Conservation (phyloP, 2,329 filamentous ascomycete genomes). For the Exophiala calicioides region DNA sequence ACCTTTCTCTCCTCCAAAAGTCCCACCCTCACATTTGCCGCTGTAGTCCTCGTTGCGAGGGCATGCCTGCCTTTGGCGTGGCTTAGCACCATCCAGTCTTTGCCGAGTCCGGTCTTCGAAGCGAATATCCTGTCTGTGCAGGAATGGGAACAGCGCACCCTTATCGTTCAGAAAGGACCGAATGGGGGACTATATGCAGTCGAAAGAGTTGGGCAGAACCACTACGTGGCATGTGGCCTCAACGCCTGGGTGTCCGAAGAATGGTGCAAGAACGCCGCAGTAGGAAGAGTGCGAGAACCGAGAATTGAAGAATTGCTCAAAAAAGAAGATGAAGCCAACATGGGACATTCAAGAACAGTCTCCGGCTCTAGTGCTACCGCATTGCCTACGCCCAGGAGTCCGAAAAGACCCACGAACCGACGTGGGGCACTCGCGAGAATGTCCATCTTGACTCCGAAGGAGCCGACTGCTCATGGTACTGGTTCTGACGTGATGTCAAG, state of each 20-base stretch:
- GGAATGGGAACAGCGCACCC: conserved; percentile 25
- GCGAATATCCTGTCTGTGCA: conserved; percentile 19
- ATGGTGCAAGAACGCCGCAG: conserved; percentile 24
- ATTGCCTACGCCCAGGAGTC: conserved; percentile 19
- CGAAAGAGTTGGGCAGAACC: conserved; percentile 22
- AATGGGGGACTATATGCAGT: conserved; percentile 29
- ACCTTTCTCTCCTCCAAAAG: conserved; percentile 7
- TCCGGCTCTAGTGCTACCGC: conserved; percentile 16
- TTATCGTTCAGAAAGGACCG: conserved; percentile 23
- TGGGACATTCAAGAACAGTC: conserved; percentile 12
- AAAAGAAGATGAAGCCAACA: background rate
- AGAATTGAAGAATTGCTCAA: conserved; percentile 19
- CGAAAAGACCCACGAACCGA: conserved; percentile 28
- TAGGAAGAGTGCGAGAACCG: conserved; percentile 21
- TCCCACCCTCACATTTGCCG: conserved; percentile 12
- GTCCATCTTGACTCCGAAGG: conserved; percentile 27
- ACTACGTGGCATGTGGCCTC: conserved; percentile 22
- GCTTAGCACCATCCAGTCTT: conserved; percentile 16
- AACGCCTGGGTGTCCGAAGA: conserved; percentile 27
- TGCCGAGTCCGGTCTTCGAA: conserved; percentile 20
- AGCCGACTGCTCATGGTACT: conserved; percentile 2
- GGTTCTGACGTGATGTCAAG: background rate
- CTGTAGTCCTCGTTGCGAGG: conserved; percentile 27
- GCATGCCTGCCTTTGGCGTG: conserved; percentile 29
- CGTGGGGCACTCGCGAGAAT: conserved; percentile 30